Percentiles rank a stretch among this genome's conserved stretches.
These are phyloP conservation scores for Wickerhamiella parazyma DNA, from an alignment of 805 yeast genomes.

Conservation along the genomic window DNA sequence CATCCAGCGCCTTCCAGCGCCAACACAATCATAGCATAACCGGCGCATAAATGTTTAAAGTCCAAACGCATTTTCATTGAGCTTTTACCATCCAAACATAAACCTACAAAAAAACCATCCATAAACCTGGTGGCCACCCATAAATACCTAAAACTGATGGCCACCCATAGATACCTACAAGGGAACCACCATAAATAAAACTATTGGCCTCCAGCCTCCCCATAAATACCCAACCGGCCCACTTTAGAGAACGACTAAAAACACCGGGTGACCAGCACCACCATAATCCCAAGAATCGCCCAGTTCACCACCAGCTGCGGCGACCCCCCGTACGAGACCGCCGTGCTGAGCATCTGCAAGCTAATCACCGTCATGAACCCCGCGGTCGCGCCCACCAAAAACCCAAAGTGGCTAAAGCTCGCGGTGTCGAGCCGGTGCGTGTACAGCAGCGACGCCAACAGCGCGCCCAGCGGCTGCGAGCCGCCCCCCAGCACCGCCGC, in stretches of 20 bases:
- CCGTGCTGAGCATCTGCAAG: constrained; percentile 73
- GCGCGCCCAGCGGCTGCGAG: constrained; percentile 84
- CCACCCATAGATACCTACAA: too few relatives aligned
- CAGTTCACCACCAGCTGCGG: constrained; percentile 46
- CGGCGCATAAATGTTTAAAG: background rate
- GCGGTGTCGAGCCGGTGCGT: constrained; percentile 26
- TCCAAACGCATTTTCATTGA: too few relatives aligned
- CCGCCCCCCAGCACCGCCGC: constrained; percentile 64
- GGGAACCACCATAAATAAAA: too few relatives aligned
- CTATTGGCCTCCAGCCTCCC: too few relatives aligned
- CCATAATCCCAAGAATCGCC: constrained; percentile 42
- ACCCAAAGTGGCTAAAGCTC: constrained; percentile 37
- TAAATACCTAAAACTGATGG: too few relatives aligned
- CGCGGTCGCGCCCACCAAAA: constrained; percentile 56
- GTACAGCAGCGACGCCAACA: constrained; percentile 46
- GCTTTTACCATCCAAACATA: too few relatives aligned
- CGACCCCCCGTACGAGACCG: constrained; percentile 65
- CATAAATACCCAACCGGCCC: too few relatives aligned
- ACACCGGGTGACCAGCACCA: constrained; percentile 13
- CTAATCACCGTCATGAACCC: constrained; percentile 78
- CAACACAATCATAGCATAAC: too few relatives aligned
- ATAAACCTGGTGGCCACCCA: too few relatives aligned
- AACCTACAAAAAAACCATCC: too few relatives aligned
- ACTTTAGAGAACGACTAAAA: too few relatives aligned
- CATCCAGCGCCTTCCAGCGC: too few relatives aligned